A percentile compares a stretch with the other conserved stretches of the same genome.
Conservation (phyloP, 2,329 filamentous ascomycete genomes). For the Macrophomina tecta region DNA sequence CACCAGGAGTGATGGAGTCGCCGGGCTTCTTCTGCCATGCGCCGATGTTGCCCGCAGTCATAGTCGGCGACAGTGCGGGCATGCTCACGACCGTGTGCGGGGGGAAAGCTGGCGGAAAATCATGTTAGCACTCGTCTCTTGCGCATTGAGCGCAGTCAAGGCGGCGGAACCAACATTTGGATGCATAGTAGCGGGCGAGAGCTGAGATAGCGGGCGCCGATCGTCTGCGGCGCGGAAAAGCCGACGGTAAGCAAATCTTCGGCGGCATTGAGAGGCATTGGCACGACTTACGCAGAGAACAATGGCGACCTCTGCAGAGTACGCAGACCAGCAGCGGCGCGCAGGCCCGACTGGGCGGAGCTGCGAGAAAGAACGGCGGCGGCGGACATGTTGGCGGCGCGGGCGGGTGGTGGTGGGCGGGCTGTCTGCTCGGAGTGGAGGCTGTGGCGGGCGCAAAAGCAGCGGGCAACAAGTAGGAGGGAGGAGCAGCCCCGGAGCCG, state of each 20-base stretch:
- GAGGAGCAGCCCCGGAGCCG: conserved; percentile 19
- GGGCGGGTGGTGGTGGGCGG: conserved; percentile 35
- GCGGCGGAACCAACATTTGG: conserved; percentile 62
- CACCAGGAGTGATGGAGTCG: conserved; percentile 84
- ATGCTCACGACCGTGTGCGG: conserved; percentile 95
- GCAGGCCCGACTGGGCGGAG: conserved; percentile 51
- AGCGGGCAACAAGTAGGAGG: conserved; percentile 17
- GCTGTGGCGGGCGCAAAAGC: conserved; percentile 35
- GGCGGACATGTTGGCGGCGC: conserved; percentile 59
- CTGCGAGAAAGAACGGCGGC: conserved; percentile 53
- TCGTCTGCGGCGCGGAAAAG: conserved; percentile 38
- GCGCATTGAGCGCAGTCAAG: conserved; percentile 20
- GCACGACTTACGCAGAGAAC: conserved; percentile 31
- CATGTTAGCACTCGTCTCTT: conserved; percentile 23
- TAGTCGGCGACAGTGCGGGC: conserved; percentile 97
- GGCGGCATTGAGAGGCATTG: conserved; percentile 1
- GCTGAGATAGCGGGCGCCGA: conserved; percentile 62
- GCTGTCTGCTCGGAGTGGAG: conserved; percentile 29
- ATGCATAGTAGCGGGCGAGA: conserved; percentile 71
- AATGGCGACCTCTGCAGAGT: conserved; percentile 46
- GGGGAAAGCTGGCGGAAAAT: conserved; percentile 74
- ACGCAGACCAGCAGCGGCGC: conserved; percentile 51
- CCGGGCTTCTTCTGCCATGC: conserved; percentile 97
- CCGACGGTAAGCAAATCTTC: conserved; percentile 36
- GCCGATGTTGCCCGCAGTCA: conserved; percentile 96